These are phyloP conservation scores for Kwoniella dejecticola DNA, from an alignment of 768 basidiomycete species.

Conservation along the genomic window DNA sequence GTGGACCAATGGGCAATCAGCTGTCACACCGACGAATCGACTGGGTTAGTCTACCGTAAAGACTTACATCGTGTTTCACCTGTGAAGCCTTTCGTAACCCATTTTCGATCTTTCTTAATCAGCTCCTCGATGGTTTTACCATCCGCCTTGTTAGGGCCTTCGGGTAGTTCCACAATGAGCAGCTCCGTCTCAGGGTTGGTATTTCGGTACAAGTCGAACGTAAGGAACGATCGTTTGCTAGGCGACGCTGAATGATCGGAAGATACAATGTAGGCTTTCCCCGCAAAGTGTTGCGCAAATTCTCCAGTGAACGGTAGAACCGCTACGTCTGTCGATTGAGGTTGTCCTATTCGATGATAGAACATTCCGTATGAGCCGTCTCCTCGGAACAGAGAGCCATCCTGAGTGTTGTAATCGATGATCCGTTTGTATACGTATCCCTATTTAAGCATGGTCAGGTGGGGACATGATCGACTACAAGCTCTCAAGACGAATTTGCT, in stretches of 20 bases:
- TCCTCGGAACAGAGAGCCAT: not conserved
- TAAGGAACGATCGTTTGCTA: conserved; percentile 5
- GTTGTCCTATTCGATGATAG: conserved; percentile 21
- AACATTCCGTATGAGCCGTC: conserved; percentile 18
- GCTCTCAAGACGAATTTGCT: not conserved
- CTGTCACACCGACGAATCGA: too few species aligned
- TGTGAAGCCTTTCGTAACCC: conserved; percentile 13
- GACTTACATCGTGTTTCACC: conserved; percentile 21
- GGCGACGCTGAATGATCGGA: not conserved
- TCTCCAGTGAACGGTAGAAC: conserved; percentile 15
- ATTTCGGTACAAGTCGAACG: conserved; percentile 22
- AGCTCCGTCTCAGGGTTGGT: conserved; percentile 24
- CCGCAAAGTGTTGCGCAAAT: not conserved
- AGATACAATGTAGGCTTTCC: conserved; percentile 4
- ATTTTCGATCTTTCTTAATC: conserved; percentile 13
- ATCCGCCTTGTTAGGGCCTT: conserved; percentile 2
- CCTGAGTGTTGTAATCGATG: conserved; percentile 1
- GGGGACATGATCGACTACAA: not conserved
- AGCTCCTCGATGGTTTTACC: conserved; percentile 3
- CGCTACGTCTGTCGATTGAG: conserved; percentile 15
- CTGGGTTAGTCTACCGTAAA: too few species aligned
- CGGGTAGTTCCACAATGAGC: conserved; percentile 17
- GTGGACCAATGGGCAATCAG: not conserved
- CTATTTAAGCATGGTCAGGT: not conserved
- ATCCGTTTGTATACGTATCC: conserved; percentile 23